Conservation (phyloP, 169 alveolate species). For the Plasmodium gaboni region DNA sequence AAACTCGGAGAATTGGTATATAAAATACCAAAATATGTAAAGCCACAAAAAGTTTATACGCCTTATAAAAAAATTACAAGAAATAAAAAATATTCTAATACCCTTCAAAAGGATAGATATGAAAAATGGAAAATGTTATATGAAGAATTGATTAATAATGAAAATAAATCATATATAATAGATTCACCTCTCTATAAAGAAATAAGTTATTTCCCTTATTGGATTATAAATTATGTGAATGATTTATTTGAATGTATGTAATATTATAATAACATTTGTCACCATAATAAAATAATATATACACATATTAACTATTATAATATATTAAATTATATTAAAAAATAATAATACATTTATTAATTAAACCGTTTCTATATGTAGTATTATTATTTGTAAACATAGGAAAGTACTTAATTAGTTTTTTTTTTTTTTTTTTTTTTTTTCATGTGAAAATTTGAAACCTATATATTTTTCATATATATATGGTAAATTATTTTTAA, state of each 20-base stretch:
- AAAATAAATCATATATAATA: conserved; percentile 18
- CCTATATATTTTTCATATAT: too few species aligned
- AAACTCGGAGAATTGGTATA: conserved; percentile 71
- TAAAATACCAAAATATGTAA: conserved; percentile 68
- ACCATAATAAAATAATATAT: too few species aligned
- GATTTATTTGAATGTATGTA: conserved; percentile 72
- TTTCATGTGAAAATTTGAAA: too few species aligned
- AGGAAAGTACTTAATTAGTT: too few species aligned
- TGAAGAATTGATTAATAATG: conserved; percentile 40
- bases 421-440: too few species aligned
- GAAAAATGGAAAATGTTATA: conserved; percentile 54
- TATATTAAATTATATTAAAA: too few species aligned
- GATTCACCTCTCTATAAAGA: conserved; percentile 47
- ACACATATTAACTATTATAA: too few species aligned
- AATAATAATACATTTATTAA: too few species aligned
- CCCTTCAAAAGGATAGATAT: conserved; percentile 64
- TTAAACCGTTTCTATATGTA: too few species aligned
- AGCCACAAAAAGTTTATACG: conserved; percentile 65
- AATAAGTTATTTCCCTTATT: conserved; percentile 60
- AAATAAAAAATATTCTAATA: conserved; percentile 58
- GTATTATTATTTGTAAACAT: too few species aligned
- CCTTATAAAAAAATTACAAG: conserved; percentile 65
- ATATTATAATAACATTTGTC: not conserved
- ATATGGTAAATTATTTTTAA: too few species aligned
- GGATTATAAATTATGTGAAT: conserved; percentile 67